These are phyloP conservation scores for Phytophthora pinifolia DNA, from an alignment of 352 stramenopile genomes.

Conservation along the genomic window DNA sequence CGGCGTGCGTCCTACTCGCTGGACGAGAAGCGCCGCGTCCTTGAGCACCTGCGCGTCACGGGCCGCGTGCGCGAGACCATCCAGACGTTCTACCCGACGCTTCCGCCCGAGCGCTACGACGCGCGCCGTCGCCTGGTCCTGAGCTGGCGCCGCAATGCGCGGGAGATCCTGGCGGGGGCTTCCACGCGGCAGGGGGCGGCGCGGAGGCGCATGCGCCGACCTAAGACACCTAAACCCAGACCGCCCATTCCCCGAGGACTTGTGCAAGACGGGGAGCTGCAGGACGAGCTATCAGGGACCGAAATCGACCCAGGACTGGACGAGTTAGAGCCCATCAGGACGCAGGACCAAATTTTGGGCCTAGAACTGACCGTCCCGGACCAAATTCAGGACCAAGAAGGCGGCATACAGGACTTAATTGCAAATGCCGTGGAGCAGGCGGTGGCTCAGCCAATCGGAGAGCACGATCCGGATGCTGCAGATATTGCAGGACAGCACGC, in stretches of 20 bases:
- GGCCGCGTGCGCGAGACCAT: conserved; percentile 23
- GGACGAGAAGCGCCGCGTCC: conserved; percentile 30
- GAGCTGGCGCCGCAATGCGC: conserved; percentile 18
- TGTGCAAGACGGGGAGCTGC: background rate
- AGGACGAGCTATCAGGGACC: background rate
- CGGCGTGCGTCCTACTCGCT: conserved; percentile 19
- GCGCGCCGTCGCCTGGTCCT: conserved; percentile 19
- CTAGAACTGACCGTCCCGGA: background rate
- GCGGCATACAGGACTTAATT: conserved; percentile 17
- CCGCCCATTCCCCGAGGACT: conserved; percentile 13
- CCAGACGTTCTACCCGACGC: conserved; percentile 21
- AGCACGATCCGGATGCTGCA: background rate
- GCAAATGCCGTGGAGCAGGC: conserved; percentile 15
- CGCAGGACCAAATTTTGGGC: background rate
- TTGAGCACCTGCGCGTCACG: conserved; percentile 19
- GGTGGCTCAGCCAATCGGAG: background rate
- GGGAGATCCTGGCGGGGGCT: conserved; percentile 16
- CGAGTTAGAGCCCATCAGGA: background rate
- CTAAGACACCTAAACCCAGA: conserved; percentile 3
- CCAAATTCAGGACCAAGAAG: conserved; percentile 5
- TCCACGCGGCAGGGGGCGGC: conserved; percentile 17
- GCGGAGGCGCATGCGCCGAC: conserved; percentile 13
- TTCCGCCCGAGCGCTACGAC: conserved; percentile 22
- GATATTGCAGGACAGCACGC: background rate
- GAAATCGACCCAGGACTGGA: background rate